These are phyloP conservation scores for Penicillium cinerascens DNA, from an alignment of 495 filamentous ascomycete genomes.

Conservation along the genomic window DNA sequence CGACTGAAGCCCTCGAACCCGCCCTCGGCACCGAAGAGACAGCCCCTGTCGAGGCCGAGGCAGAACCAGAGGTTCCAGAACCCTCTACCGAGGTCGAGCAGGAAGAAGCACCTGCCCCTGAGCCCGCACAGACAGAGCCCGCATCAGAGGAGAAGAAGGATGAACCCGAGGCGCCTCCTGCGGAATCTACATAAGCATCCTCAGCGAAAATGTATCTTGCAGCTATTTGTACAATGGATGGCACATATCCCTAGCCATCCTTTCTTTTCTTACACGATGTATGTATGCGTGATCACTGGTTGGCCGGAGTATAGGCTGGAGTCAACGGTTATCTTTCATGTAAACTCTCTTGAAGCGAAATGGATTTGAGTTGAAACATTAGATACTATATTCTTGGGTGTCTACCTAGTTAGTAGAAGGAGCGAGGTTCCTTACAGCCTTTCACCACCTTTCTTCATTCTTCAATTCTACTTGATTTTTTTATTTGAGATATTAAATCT, in stretches of 20 bases:
- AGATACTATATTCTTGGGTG: too few relatives aligned
- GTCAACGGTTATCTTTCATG: not conserved
- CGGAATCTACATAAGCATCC: not conserved
- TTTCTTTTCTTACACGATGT: slow-evolving; percentile 2
- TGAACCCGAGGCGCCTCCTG: slow-evolving; percentile 5
- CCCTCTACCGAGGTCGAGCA: not conserved
- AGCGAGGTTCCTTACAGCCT: too few relatives aligned
- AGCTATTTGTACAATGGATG: slow-evolving; percentile 6
- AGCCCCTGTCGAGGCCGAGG: slow-evolving; percentile 1
- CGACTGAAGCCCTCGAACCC: not conserved
- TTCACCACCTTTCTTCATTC: too few relatives aligned
- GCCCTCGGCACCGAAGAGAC: not conserved
- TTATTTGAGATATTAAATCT: too few relatives aligned
- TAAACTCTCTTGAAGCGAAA: not conserved
- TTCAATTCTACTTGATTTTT: too few relatives aligned
- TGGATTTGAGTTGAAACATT: not conserved
- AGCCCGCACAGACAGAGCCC: not conserved
- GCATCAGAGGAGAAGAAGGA: slow-evolving; percentile 6
- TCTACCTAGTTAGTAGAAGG: too few relatives aligned
- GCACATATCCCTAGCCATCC: not conserved
- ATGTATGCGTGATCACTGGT: not conserved
- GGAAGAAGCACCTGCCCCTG: not conserved
- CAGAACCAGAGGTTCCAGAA: slow-evolving; percentile 5
- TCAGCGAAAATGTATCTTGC: not conserved
- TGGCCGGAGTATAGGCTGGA: slow-evolving; percentile 2